Evolutionary conservation across 805 yeast genomes (phyloP), one percentile per base, ranked within the genome.

Genomic region (Brettanomyces bruxellensis): DNA sequence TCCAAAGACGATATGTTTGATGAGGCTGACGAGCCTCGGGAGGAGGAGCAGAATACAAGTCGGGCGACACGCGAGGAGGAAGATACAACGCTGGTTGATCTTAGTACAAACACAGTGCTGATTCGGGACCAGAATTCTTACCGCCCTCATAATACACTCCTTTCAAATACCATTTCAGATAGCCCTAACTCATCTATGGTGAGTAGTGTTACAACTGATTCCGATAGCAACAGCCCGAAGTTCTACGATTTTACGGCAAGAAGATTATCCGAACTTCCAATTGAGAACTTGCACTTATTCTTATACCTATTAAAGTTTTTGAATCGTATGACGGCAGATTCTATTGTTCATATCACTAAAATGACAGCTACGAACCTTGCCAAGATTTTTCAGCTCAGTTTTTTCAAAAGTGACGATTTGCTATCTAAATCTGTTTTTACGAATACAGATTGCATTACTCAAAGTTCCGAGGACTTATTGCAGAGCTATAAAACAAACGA

Each of bases 331-430:
- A 44, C 57, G 7, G 41, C 47, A 24, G 59, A 58, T 3, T 52
- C 54, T 11, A 44, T 55, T 6, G 59, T 56, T 25, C 46, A 51
- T 23, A 53, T 55, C 34, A 68, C 72, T 13, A 64, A 63, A 49
- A 68, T 68, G 72, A 55, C 63, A 23, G 47, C 68, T 3, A 54
- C 56, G 14, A 68, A 67, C 45, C 44, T 68, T 34, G 59, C 71
- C 6, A 68, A 67, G 45, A 62, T 68, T 45, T 66, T 68, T 50
- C 72, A 68, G 50, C 55, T 66, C 22, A 58, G 64, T 44, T 58
- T 67, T 22, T 68, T 68, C 50, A 64, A 62, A 40, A 55, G 57
- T 40, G 64, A 62, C 43, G 66, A 62, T 45, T 40, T 59, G 11
- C 40, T 47, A 8, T 46, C 49, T 25, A 30, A 43, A 39, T 41